A percentile compares a stretch with the other conserved stretches of the same genome.
phyloP scores from a whole-genome alignment of 2,329 filamentous ascomycete genomes.

The Stagonosporopsis cucurbitacearum region DNA sequence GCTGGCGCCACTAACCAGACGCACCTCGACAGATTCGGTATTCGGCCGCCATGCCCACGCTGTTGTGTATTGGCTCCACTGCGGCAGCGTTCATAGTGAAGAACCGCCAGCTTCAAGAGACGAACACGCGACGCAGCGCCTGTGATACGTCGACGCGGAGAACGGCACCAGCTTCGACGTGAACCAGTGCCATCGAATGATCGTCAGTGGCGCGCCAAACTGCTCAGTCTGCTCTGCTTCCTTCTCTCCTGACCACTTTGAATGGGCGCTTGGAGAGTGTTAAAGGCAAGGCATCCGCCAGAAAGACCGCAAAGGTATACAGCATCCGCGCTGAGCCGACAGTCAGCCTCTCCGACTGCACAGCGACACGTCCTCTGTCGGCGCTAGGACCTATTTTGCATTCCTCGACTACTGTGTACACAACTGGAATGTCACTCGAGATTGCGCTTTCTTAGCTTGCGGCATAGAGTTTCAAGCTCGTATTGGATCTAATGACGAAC shows the following conservation, averaged over 20 bases:
- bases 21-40: slow-evolving; percentile 8
- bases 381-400: slow-evolving; percentile 3
- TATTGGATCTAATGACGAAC: background rate
- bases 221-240: background rate
- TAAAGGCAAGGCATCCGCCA: background rate
- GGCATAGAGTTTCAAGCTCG: slow-evolving; percentile 5
- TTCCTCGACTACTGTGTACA: slow-evolving; percentile 1
- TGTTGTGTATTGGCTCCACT: slow-evolving; percentile 14
- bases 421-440: slow-evolving; percentile 9
- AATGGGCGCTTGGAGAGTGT: background rate
- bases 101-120: slow-evolving; percentile 9
- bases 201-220: background rate
- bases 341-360: slow-evolving; percentile 1
- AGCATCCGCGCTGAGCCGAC: slow-evolving; percentile 7
- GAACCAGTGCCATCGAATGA: background rate
- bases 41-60: background rate
- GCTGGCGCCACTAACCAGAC: background rate
- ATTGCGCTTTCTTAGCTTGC: background rate
- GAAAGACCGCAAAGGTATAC: background rate
- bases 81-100: slow-evolving; percentile 6
- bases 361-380: background rate
- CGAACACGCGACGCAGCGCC: slow-evolving; percentile 6
- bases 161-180: background rate
- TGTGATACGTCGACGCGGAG: slow-evolving; percentile 11
- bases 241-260: background rate